phyloP scores from a whole-genome alignment of 495 filamentous ascomycete genomes.

The Sabuloglossum arenarium region DNA sequence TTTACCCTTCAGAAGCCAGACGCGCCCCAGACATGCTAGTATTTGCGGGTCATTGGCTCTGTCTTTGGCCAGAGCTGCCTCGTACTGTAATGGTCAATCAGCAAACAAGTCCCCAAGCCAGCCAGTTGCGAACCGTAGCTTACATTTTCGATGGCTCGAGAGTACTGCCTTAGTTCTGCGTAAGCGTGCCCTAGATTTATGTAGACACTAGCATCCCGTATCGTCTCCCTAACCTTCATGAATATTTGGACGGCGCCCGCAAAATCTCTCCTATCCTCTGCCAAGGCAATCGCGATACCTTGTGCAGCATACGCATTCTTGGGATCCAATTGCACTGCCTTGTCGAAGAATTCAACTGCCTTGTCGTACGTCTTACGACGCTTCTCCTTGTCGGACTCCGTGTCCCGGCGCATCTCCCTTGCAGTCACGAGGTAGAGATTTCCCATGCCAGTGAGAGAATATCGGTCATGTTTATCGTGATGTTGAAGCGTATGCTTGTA shows the following conservation, averaged over 20 bases:
- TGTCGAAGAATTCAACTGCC: constrained; percentile 96
- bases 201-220: constrained; percentile 69
- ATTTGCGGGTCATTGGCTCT: constrained; percentile 60
- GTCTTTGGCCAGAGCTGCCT: constrained; percentile 69
- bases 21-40: constrained; percentile 80
- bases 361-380: constrained; percentile 66
- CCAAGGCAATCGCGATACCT: constrained; percentile 78
- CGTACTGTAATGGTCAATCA: constrained; percentile 14
- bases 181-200: constrained; percentile 88
- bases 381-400: constrained; percentile 76
- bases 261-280: constrained; percentile 83
- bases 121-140: constrained; percentile 10
- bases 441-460: constrained; percentile 87
- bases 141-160: constrained; percentile 64
- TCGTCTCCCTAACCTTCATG: constrained; percentile 65
- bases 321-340: constrained; percentile 77
- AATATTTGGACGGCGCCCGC: constrained; percentile 65
- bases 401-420: constrained; percentile 81
- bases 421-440: constrained; percentile 73
- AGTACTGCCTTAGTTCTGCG: constrained; percentile 70
- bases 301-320: constrained; percentile 93
- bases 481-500: constrained; percentile 91
- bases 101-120: background rate
- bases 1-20: constrained; percentile 73
- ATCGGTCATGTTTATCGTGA: constrained; percentile 90